Evolutionary conservation across 495 filamentous ascomycete genomes (phyloP).

Genomic region (Aspergillus egyptiacus): DNA sequence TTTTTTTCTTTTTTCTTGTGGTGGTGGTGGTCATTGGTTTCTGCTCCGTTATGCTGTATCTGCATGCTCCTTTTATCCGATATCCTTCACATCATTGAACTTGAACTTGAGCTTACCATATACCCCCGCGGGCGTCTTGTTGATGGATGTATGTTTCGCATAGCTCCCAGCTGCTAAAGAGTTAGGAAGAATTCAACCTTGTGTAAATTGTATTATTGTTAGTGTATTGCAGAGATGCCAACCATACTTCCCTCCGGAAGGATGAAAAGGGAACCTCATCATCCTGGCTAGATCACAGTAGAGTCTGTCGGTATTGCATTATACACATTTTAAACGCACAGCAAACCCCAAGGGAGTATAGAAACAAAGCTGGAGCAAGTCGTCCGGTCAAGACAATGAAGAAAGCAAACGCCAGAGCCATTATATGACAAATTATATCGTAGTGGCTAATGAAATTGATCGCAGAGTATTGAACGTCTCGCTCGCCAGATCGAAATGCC

Average conservation of each 20-base stretch:
- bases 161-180: not conserved
- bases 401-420: not conserved
- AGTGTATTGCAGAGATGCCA: no score
- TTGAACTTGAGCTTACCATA: constrained; percentile 11
- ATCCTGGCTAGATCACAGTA: no score
- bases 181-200: not conserved
- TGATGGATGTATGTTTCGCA: constrained; percentile 6
- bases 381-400: not conserved
- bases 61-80: constrained; percentile 3
- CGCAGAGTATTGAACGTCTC: not conserved
- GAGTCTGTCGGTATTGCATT: no score
- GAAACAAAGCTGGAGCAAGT: no score
- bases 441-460: not conserved
- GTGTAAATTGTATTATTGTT: not conserved
- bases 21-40: no score
- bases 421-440: not conserved
- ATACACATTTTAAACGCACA: not conserved
- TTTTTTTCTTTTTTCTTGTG: not conserved
- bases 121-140: constrained; percentile 9
- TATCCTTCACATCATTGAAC: constrained; percentile 6
- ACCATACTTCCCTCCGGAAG: no score
- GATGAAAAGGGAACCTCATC: no score
- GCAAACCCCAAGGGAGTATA: not conserved
- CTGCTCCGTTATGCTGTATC: no score
- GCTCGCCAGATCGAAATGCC: constrained; percentile 1